Evolutionary conservation across 2,329 filamentous ascomycete genomes (phyloP).

Genomic region (Aspergillus sp.): DNA sequence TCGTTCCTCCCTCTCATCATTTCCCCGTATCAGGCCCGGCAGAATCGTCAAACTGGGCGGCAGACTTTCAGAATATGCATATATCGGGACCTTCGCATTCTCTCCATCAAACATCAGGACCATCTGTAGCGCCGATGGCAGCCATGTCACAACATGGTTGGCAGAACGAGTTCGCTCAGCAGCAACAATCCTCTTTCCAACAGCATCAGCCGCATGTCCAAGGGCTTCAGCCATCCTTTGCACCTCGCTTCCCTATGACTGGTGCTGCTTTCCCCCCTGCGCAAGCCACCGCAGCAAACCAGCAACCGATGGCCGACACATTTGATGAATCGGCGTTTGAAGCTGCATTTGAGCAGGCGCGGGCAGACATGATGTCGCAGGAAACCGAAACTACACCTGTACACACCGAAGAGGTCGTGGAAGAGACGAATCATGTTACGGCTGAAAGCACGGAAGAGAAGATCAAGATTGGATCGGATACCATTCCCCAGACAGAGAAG

Average conservation of each 20-base stretch:
- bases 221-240: constrained; percentile 35
- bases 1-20: constrained; percentile 27
- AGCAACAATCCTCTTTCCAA: constrained; percentile 33
- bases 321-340: constrained; percentile 51
- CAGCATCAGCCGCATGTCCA: constrained; percentile 23
- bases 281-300: constrained; percentile 28
- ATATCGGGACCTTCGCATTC: constrained; percentile 44
- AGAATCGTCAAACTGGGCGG: constrained; percentile 42
- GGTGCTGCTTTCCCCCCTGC: constrained; percentile 23
- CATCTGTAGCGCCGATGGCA: constrained; percentile 39
- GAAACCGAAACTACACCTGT: constrained; percentile 20
- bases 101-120: constrained; percentile 53
- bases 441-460: constrained; percentile 23
- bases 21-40: constrained; percentile 27
- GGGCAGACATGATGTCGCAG: constrained; percentile 39
- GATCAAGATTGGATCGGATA: constrained; percentile 48
- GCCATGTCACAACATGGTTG: constrained; percentile 48
- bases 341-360: constrained; percentile 47
- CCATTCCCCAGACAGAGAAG: constrained; percentile 40
- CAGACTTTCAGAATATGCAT: constrained; percentile 50
- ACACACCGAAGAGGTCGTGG: constrained; percentile 11
- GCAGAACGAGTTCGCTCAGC: constrained; percentile 63
- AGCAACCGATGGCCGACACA: constrained; percentile 29
- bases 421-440: constrained; percentile 11
- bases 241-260: constrained; percentile 29